Evolutionary conservation across 805 yeast species (phyloP), one percentile per base, ranked within the genome.

Genomic region (Metschnikowia lachancei): DNA sequence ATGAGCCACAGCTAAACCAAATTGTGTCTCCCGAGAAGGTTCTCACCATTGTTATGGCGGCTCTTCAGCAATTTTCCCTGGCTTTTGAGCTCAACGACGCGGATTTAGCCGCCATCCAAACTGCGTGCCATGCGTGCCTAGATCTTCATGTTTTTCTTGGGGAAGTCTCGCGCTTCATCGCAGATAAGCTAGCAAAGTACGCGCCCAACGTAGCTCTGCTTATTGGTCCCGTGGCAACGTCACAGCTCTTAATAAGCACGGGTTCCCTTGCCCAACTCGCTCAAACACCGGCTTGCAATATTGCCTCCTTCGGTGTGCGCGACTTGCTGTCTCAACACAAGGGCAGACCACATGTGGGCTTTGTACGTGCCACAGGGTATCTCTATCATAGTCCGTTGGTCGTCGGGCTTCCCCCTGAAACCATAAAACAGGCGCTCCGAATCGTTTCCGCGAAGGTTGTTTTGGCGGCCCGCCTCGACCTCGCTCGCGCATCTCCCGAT

Each of bases 121-220:
- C 65, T 4, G 77, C 81, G 0, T 78, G 87, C 52, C 66, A 70
- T 2, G 59, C 78, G 2, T 59, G 86, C 1, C 43, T 76, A 3
- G 65, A 69, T 8, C 66, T 88, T 11, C 69, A 74, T 36, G 64
- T 61, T 0, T 65, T 78, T 0, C 69, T 77, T 45, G 49, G 49
- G 1, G 62, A 64, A 31, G 72, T 89, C 8, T 72, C 81, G 1
- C 47, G 59, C 1, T 85, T 76, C 55, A 80, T 89, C 13, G 69
- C 91, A 0, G 60, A 73, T 1, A 77, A 81, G 54, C 72, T 87
- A 18, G 66, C 76, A 2, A 59, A 64, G 1, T 75, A 82, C 54
- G 95, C 96, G 0, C 99, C 98, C 1, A 92, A 94, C 61, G 65
- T 87, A 1, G 73, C 87, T 2, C 80, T 80, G 0, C 67, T 94